phyloP scores from a whole-genome alignment of 2,329 filamentous ascomycete species.

The Sphaerulina vaccinii region DNA sequence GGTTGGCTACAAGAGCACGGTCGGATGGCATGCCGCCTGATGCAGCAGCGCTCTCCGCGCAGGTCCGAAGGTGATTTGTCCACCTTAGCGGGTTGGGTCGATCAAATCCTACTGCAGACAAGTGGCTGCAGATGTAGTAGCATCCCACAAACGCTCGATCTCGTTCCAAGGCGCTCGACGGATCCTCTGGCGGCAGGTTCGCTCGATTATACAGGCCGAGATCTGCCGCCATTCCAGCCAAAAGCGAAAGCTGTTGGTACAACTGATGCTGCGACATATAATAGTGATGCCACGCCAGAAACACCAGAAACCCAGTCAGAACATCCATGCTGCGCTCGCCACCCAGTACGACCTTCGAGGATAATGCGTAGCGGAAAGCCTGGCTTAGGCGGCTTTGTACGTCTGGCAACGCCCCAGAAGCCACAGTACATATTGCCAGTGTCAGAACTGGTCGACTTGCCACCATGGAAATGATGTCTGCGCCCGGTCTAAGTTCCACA shows the following conservation, averaged over 20 bases:
- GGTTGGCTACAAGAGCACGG: constrained; percentile 13
- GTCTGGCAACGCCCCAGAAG: constrained; percentile 24
- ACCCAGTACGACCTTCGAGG: constrained; percentile 28
- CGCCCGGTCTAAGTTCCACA: constrained; percentile 25
- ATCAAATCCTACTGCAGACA: constrained; percentile 28
- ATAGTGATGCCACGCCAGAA: constrained; percentile 31
- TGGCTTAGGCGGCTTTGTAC: constrained; percentile 25
- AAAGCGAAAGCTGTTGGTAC: constrained; percentile 29
- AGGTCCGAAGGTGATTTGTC: constrained; percentile 25
- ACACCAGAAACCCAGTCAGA: constrained; percentile 29
- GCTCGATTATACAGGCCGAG: constrained; percentile 27
- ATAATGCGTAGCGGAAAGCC: constrained; percentile 30
- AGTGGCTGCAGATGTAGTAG: constrained; percentile 29
- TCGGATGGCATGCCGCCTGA: constrained; percentile 21
- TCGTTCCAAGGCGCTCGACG: constrained; percentile 21
- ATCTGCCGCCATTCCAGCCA: constrained; percentile 32
- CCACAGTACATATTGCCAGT: constrained; percentile 30
- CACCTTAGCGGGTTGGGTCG: constrained; percentile 31
- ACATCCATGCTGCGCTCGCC: constrained; percentile 30
- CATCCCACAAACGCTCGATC: constrained; percentile 31
- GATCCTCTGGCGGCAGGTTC: constrained; percentile 15
- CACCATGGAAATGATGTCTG: constrained; percentile 24
- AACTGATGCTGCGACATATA: constrained; percentile 29
- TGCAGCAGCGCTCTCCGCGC: constrained; percentile 19
- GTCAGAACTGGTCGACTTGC: constrained; percentile 26